These are phyloP conservation scores for Neurospora sp. DNA, from an alignment of 495 filamentous ascomycete species.

Conservation along the genomic window DNA sequence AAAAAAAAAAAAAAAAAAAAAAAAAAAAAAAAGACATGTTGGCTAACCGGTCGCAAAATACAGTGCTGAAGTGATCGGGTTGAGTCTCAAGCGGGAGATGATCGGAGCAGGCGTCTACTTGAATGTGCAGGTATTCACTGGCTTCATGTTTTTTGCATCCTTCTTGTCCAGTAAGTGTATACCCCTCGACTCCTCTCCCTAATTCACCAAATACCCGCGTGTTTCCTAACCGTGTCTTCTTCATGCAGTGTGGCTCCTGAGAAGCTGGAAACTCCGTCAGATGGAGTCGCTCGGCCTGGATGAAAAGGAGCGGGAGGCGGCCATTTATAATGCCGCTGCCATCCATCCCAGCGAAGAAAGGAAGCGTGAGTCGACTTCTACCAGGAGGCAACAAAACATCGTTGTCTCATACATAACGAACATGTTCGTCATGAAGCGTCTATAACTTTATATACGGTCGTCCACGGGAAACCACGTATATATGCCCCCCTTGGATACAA, in stretches of 20 bases:
- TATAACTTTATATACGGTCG: slow-evolving; percentile 4
- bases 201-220: not conserved
- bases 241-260: slow-evolving; percentile 25
- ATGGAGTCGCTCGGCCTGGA: slow-evolving; percentile 19
- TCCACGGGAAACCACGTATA: not conserved
- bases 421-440: slow-evolving; percentile 8
- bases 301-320: slow-evolving; percentile 20
- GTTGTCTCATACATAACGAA: slow-evolving; percentile 13
- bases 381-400: not conserved
- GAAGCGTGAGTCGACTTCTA: not conserved
- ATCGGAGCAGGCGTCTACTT: slow-evolving; percentile 30
- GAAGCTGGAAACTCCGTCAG: slow-evolving; percentile 36
- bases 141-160: slow-evolving; percentile 25
- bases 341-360: slow-evolving; percentile 3
- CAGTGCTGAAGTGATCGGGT: slow-evolving; percentile 58
- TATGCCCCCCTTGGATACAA: not conserved
- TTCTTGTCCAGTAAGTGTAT: slow-evolving; percentile 28
- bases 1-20: not conserved
- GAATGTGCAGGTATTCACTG: slow-evolving; percentile 32
- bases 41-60: not conserved
- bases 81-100: slow-evolving; percentile 45
- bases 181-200: not conserved
- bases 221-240: not conserved
- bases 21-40: not conserved
- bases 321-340: slow-evolving; percentile 11